A percentile compares a stretch with the other conserved stretches of the same genome.
Evolutionary conservation across 2,329 filamentous ascomycete genomes (phyloP).

Genomic region (Leptographium flavum): DNA sequence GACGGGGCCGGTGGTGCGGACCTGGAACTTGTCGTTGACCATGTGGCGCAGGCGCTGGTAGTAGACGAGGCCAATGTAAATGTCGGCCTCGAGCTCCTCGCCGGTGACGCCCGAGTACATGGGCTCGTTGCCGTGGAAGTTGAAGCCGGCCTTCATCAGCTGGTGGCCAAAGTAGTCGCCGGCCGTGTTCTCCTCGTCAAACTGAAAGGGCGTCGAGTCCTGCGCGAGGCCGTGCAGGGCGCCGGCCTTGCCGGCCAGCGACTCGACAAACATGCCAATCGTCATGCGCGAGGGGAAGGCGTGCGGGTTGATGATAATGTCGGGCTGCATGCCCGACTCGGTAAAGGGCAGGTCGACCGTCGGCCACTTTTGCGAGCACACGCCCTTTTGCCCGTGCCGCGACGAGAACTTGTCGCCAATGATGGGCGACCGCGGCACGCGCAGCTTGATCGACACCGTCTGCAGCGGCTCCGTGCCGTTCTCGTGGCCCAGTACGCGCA

Average conservation of each 20-base stretch:
- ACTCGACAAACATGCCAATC: slow-evolving; percentile 98
- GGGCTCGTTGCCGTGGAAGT: slow-evolving; percentile 95
- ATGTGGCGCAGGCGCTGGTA: slow-evolving; percentile 97
- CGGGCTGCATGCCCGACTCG: slow-evolving; percentile 89
- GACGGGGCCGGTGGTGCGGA: slow-evolving; percentile 86
- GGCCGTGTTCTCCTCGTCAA: slow-evolving; percentile 82
- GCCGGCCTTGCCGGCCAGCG: slow-evolving; percentile 85
- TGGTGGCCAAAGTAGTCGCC: slow-evolving; percentile 94
- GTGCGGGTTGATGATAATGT: slow-evolving; percentile 98
- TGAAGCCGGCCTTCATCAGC: slow-evolving; percentile 87
- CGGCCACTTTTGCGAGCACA: slow-evolving; percentile 92
- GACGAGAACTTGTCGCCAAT: slow-evolving; percentile 99
- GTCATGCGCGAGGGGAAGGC: slow-evolving; percentile 99
- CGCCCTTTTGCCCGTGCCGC: slow-evolving; percentile 95
- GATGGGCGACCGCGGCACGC: slow-evolving; percentile 75
- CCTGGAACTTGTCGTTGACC: slow-evolving; percentile 99
- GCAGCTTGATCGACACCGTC: slow-evolving; percentile 82
- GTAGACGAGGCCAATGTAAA: slow-evolving; percentile 94
- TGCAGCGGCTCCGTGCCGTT: slow-evolving; percentile 71
- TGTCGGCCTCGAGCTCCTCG: slow-evolving; percentile 84
- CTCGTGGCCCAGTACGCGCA: slow-evolving; percentile 79
- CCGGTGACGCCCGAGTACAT: slow-evolving; percentile 98
- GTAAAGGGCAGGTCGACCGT: slow-evolving; percentile 90
- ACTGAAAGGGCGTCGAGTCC: slow-evolving; percentile 89
- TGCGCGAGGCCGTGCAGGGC: slow-evolving; percentile 91